These are phyloP conservation scores for Cicer bijugum DNA, from an alignment of 306 rosid genomes.

Conservation along the genomic window DNA sequence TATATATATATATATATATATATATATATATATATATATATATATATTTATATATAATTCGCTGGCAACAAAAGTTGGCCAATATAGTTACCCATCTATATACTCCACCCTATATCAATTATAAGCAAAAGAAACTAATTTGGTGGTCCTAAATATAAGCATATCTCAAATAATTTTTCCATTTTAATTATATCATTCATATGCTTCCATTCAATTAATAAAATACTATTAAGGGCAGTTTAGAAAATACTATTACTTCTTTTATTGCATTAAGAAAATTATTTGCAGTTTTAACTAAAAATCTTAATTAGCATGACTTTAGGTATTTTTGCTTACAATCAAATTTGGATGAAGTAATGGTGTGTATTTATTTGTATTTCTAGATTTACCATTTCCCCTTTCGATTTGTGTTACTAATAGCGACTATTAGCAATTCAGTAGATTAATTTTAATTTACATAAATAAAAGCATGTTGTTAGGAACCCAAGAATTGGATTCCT, in stretches of 20 bases:
- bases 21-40: neutral
- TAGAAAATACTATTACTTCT: neutral
- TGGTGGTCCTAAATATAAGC: neutral
- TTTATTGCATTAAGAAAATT: neutral
- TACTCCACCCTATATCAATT: neutral
- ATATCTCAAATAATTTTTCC: neutral
- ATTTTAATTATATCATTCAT: neutral
- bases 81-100: constrained; percentile 14
- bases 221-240: neutral
- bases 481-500: too few relatives aligned
- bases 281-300: neutral
- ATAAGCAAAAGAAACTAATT: neutral
- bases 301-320: neutral
- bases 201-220: neutral
- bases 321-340: neutral
- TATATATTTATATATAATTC: neutral
- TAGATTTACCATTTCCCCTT: constrained; percentile 25
- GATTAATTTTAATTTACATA: constrained; percentile 25
- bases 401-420: neutral
- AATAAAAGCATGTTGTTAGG: neutral
- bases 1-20: neutral
- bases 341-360: neutral
- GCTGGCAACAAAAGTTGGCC: constrained; percentile 25
- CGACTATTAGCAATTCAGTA: constrained; percentile 25
- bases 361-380: constrained; percentile 22